These are phyloP conservation scores for Verticillium dahliae DNA, from an alignment of 2,329 filamentous ascomycete species.

Conservation along the genomic window DNA sequence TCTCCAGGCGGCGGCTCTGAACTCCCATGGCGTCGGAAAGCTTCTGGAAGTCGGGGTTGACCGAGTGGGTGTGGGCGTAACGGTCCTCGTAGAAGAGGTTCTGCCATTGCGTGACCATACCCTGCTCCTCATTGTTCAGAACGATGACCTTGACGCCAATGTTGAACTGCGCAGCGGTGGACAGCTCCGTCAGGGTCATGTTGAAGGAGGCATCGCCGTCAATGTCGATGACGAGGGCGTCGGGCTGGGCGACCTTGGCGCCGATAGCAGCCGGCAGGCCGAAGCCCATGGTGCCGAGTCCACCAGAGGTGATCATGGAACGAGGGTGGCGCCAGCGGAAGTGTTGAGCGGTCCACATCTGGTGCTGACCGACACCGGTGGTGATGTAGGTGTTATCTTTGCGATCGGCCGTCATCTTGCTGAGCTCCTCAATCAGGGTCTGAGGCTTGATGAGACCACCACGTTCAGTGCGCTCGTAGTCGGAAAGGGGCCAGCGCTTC, in stretches of 20 bases:
- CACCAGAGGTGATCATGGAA: constrained; percentile 93
- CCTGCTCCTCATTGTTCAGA: constrained; percentile 95
- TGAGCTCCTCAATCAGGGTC: constrained; percentile 83
- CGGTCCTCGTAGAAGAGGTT: constrained; percentile 95
- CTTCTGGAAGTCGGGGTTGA: constrained; percentile 95
- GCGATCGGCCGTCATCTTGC: constrained; percentile 69
- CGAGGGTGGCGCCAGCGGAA: constrained; percentile 90
- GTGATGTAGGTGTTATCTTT: constrained; percentile 84
- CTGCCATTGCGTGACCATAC: constrained; percentile 99
- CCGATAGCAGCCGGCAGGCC: constrained; percentile 93
- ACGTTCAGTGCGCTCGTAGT: constrained; percentile 72
- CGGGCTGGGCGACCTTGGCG: constrained; percentile 73
- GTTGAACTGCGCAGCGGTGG: constrained; percentile 89
- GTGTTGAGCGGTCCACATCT: constrained; percentile 98
- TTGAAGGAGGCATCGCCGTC: constrained; percentile 98
- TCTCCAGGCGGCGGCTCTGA: constrained; percentile 63
- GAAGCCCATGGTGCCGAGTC: constrained; percentile 84
- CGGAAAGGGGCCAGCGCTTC: constrained; percentile 74
- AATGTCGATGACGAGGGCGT: constrained; percentile 87
- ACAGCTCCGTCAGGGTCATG: constrained; percentile 96
- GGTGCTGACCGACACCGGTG: constrained; percentile 93
- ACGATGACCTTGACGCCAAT: constrained; percentile 94
- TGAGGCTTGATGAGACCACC: constrained; percentile 89
- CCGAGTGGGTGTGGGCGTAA: constrained; percentile 86
- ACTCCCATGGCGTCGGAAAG: constrained; percentile 87